Percentiles rank a stretch among this genome's conserved stretches.
phyloP scores from a whole-genome alignment of 306 rosid genomes.

The Oemleria cerasiformis region DNA sequence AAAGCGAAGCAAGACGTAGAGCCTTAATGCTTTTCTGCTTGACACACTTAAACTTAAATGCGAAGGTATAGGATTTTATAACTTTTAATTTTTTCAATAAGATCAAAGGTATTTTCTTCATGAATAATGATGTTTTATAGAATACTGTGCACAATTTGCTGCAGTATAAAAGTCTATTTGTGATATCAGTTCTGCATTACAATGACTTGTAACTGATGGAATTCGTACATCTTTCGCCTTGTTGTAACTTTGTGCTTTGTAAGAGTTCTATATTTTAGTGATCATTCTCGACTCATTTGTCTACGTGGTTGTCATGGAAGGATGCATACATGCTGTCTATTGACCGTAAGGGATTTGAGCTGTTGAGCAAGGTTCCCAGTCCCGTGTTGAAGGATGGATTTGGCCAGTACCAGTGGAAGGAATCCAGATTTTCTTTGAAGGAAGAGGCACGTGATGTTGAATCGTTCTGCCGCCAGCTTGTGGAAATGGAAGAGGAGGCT shows the following conservation, averaged over 20 bases:
- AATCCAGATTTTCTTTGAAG: slow-evolving; percentile 57
- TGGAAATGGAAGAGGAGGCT: slow-evolving; percentile 83
- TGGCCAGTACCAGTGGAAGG: slow-evolving; percentile 64
- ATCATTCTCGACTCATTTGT: neutral
- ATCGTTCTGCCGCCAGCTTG: slow-evolving; percentile 65
- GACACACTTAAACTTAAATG: slow-evolving; percentile 51
- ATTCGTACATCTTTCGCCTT: too few species aligned
- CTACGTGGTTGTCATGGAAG: slow-evolving; percentile 27
- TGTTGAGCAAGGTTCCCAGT: slow-evolving; percentile 55
- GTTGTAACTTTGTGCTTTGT: neutral
- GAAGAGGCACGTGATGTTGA: slow-evolving; percentile 58
- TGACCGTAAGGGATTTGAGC: slow-evolving; percentile 79
- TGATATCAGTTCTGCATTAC: too few species aligned
- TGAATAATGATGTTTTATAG: too few species aligned
- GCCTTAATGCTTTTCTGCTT: slow-evolving; percentile 77
- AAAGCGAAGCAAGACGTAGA: slow-evolving; percentile 67
- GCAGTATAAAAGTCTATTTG: too few species aligned
- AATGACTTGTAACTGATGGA: too few species aligned
- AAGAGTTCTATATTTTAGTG: neutral
- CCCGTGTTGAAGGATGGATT: slow-evolving; percentile 45
- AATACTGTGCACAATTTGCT: too few species aligned
- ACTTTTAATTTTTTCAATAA: neutral
- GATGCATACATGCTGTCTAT: slow-evolving; percentile 65
- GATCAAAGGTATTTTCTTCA: neutral
- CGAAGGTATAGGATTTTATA: slow-evolving; percentile 37